phyloP scores from a whole-genome alignment of 208 protist genomes.

The Sergeia podlipaevii region DNA sequence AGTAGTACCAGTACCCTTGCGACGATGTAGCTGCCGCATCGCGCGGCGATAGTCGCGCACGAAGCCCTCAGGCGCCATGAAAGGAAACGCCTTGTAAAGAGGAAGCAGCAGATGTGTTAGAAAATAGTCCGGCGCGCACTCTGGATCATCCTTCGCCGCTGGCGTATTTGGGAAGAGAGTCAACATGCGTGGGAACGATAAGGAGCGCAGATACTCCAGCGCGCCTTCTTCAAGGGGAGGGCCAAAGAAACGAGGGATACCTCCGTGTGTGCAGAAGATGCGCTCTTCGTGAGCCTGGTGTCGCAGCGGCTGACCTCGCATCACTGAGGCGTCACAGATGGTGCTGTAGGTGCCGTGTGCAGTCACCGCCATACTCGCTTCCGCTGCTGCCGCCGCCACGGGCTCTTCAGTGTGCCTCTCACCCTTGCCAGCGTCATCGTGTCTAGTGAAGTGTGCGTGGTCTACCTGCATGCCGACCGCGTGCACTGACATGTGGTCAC shows the following conservation, averaged over 20 bases:
- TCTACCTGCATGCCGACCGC: no score
- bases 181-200: slow-evolving; percentile 51
- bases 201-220: slow-evolving; percentile 35
- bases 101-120: slow-evolving; percentile 18
- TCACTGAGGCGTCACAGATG: slow-evolving; percentile 14
- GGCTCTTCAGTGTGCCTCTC: neutral
- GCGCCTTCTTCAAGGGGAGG: slow-evolving; percentile 43
- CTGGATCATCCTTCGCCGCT: slow-evolving; percentile 28
- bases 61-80: no score
- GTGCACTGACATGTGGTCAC: no score
- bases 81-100: no score
- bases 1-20: no score
- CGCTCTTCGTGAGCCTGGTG: slow-evolving; percentile 44
- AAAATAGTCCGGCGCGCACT: slow-evolving; percentile 43
- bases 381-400: neutral
- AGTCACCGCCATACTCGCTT: slow-evolving; percentile 4
- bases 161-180: slow-evolving; percentile 70
- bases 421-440: neutral
- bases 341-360: slow-evolving; percentile 13
- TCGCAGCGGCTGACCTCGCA: slow-evolving; percentile 15
- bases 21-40: no score
- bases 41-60: no score
- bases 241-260: slow-evolving; percentile 60
- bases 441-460: neutral
- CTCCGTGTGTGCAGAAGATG: slow-evolving; percentile 78